These are phyloP conservation scores for Trypanosoma melophagium DNA, from an alignment of 208 protist genomes.

Conservation along the genomic window DNA sequence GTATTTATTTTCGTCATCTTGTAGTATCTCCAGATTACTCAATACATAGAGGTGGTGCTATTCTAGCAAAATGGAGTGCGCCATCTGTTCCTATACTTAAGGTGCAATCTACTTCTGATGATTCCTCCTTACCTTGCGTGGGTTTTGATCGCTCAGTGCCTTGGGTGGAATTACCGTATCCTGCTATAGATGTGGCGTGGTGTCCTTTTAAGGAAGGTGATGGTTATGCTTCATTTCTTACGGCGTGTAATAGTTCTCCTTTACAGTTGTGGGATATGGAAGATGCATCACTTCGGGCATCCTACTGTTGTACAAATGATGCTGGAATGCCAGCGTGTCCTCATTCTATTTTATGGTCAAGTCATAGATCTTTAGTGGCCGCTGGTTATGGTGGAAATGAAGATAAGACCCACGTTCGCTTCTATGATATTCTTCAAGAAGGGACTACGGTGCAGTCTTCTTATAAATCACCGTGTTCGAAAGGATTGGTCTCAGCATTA, in stretches of 20 bases:
- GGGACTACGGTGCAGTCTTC: slow-evolving; percentile 40
- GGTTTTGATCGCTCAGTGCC: slow-evolving; percentile 19
- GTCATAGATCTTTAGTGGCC: slow-evolving; percentile 30
- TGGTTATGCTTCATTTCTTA: slow-evolving; percentile 56
- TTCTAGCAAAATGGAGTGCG: slow-evolving; percentile 49
- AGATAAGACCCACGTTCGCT: slow-evolving; percentile 58
- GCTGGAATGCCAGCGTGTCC: slow-evolving; percentile 52
- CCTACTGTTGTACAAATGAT: slow-evolving; percentile 62
- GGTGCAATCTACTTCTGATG: background rate
- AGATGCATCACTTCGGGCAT: slow-evolving; percentile 59
- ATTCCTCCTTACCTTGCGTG: slow-evolving; percentile 1
- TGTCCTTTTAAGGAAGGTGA: slow-evolving; percentile 67
- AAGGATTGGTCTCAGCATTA: slow-evolving; percentile 42
- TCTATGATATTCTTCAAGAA: slow-evolving; percentile 67
- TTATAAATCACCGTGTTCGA: slow-evolving; percentile 40
- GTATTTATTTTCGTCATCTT: slow-evolving; percentile 48
- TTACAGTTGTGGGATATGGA: slow-evolving; percentile 81
- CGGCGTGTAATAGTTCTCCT: slow-evolving; percentile 50
- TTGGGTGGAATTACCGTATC: slow-evolving; percentile 58
- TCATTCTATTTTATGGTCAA: slow-evolving; percentile 48
- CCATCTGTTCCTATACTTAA: slow-evolving; percentile 28
- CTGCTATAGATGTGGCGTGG: slow-evolving; percentile 72
- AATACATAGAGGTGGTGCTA: slow-evolving; percentile 7
- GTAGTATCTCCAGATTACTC: slow-evolving; percentile 57
- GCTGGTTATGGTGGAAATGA: slow-evolving; percentile 75